Evolutionary conservation across 2,329 filamentous ascomycete genomes (phyloP), one percentile per base, ranked within the genome.

Genomic region (Cladosporium phlei): DNA sequence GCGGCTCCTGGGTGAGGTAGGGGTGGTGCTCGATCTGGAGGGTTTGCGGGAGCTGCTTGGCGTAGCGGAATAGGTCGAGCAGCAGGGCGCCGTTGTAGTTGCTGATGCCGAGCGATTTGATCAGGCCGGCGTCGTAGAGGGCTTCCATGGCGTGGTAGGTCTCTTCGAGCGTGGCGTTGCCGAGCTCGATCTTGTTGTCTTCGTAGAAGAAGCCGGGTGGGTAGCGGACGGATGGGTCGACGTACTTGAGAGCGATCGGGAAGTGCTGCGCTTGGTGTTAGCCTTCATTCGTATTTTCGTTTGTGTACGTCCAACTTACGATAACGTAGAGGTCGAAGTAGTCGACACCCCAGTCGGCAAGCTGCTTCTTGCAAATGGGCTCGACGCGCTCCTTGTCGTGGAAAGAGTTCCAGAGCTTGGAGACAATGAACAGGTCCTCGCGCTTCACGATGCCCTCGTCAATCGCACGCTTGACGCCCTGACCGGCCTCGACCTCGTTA

Each of bases 361-460:
- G 81, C 71, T 90, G 86, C 63, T 83, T 83, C 67, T 80, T 80
- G 68, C 75, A 78, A 63, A 93, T 88, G 49, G 82, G 82, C 69
- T 84, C 80, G 52, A 91, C 86, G 58, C 78, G 77, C 57, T 91
- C 83, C 58, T 76, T 76, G 61, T 91, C 85, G 75, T 95, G 88
- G 79, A 89, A 95, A 56, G 83, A 83, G 74, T 91, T 89, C 88
- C 89, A 95, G 49, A 95, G 83, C 76, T 95, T 95, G 69, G 85
- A 88, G 55, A 90, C 86, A 64, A 95, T 82, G 79, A 95, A 95
- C 65, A 95, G 85, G 19, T 95, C 88, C 69, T 86, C 81, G 50
- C 87, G 84, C 74, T 83, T 88, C 58, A 90, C 86, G 49, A 91
- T 68, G 33, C 86, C 85, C 8, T 93, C 87, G 63, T 84, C 78